Percentiles rank a stretch among this genome's conserved stretches.
phyloP scores from a whole-genome alignment of 305 asterid species.

The Solanum hybrid region DNA sequence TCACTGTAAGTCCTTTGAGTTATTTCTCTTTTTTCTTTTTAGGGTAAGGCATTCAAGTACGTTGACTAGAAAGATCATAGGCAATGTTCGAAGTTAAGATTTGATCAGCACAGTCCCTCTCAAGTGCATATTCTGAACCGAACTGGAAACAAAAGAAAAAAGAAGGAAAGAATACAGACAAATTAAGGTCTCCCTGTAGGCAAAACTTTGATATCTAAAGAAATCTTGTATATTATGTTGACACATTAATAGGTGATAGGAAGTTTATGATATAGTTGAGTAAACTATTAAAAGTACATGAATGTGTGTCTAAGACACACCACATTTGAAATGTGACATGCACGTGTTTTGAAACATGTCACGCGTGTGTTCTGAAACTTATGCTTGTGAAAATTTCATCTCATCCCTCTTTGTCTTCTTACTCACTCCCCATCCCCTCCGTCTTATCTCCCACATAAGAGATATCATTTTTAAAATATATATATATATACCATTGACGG shows the following conservation, averaged over 20 bases:
- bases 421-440: too few relatives aligned
- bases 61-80: not conserved
- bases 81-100: not conserved
- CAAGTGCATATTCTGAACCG: not conserved
- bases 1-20: not conserved
- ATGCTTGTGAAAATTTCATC: too few relatives aligned
- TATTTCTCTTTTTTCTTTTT: not conserved
- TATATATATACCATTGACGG: too few relatives aligned
- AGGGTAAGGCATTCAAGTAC: not conserved
- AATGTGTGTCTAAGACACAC: not conserved
- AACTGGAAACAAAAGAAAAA: not conserved
- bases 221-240: not conserved
- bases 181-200: not conserved
- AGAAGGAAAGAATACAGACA: not conserved
- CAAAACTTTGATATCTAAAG: not conserved
- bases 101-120: not conserved
- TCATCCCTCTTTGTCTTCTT: too few relatives aligned
- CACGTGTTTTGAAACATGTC: not conserved
- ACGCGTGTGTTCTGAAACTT: not conserved
- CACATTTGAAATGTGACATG: not conserved
- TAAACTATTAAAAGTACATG: not conserved
- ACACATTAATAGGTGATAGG: not conserved
- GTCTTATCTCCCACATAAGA: too few relatives aligned
- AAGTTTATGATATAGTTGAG: not conserved
- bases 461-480: too few relatives aligned